phyloP scores from a whole-genome alignment of 208 protist species.

The Crithidia expoeki region DNA sequence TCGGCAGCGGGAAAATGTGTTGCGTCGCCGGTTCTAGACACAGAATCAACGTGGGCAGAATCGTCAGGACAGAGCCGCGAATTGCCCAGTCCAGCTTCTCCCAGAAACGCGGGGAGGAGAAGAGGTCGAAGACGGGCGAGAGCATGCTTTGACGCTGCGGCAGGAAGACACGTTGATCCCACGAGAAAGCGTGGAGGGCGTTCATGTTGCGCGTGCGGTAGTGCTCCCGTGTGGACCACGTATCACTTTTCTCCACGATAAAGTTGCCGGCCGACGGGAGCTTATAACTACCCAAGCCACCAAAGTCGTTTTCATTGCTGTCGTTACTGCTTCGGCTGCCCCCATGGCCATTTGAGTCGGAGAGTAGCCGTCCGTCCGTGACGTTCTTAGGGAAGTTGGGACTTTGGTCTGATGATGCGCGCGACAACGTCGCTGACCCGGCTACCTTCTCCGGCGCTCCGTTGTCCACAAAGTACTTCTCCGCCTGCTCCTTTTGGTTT shows the following conservation, averaged over 20 bases:
- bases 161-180: slow-evolving; percentile 77
- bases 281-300: slow-evolving; percentile 25
- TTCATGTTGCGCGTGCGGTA: slow-evolving; percentile 66
- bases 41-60: slow-evolving; percentile 80
- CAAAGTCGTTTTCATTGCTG: slow-evolving; percentile 23
- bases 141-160: slow-evolving; percentile 54
- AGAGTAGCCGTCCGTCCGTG: slow-evolving; percentile 5
- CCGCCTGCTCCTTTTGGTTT: slow-evolving; percentile 5
- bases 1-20: slow-evolving; percentile 70
- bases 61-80: slow-evolving; percentile 72
- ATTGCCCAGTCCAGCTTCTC: slow-evolving; percentile 87
- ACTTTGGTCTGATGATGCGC: slow-evolving; percentile 1
- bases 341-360: slow-evolving; percentile 14
- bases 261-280: background rate
- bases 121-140: slow-evolving; percentile 50
- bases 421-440: slow-evolving; percentile 6
- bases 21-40: slow-evolving; percentile 67
- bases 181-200: slow-evolving; percentile 76
- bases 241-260: slow-evolving; percentile 6
- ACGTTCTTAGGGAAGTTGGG: slow-evolving; percentile 1
- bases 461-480: slow-evolving; percentile 8
- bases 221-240: slow-evolving; percentile 19
- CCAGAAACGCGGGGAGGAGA: slow-evolving; percentile 82
- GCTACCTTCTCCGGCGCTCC: slow-evolving; percentile 1
- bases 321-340: slow-evolving; percentile 26